These are phyloP conservation scores for Vitis vinifera DNA, from an alignment of 164 flowering plant species.

Conservation along the genomic window DNA sequence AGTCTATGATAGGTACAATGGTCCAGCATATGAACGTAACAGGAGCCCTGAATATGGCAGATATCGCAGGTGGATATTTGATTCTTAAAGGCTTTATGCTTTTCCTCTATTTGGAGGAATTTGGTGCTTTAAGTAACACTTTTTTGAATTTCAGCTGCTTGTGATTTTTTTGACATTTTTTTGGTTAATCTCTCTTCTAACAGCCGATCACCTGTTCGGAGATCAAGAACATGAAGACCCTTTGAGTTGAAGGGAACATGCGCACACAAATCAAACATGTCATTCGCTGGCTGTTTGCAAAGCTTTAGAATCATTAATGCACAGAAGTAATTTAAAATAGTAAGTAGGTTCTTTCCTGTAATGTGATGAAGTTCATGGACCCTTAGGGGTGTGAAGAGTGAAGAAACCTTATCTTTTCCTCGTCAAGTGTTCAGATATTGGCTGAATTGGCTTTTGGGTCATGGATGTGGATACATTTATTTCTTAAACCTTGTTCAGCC, in stretches of 20 bases:
- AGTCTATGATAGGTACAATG: conserved; percentile 49
- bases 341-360: background rate
- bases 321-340: background rate
- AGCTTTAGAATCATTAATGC: background rate
- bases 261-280: background rate
- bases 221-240: conserved; percentile 52
- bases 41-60: conserved; percentile 52
- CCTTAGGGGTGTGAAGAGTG: background rate
- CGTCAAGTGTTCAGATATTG: too few relatives aligned
- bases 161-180: background rate
- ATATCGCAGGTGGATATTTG: conserved; percentile 38
- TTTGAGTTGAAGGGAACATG: background rate
- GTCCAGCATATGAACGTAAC: conserved; percentile 35
- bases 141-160: background rate
- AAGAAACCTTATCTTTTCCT: too few relatives aligned
- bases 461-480: too few relatives aligned
- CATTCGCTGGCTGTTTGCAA: background rate
- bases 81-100: background rate
- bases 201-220: conserved; percentile 72
- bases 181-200: conserved; percentile 1
- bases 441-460: too few relatives aligned
- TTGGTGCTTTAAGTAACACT: background rate
- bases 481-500: too few relatives aligned
- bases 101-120: background rate
- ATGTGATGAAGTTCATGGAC: background rate